Base-by-base conservation (phyloP, 768 basidiomycete species). In the Dendrothele bispora region DNA sequence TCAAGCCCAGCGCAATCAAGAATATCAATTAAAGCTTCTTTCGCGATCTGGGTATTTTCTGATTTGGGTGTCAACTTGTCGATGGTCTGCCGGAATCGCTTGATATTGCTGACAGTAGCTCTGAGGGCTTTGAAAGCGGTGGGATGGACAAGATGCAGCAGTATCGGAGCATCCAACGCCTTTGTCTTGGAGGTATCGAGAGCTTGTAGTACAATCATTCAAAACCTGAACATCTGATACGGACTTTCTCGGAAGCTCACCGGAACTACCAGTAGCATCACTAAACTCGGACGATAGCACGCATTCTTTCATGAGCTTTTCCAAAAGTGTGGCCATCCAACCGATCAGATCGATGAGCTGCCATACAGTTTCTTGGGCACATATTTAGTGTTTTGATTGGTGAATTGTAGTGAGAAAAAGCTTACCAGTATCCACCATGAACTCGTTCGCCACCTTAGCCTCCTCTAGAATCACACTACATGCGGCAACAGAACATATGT, bases 1-100 rank as follows among this genome's bases (percentile, higher is more conserved):
- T 88, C 72, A 29, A 91, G 65, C 12, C 86, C 86, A 29, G 84
- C 86, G 53, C 70, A 75, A 54, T 81, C 77, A 14, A 90, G 72
- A 18, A 78, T 59, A 60, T 90, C 88, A 42, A 82, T 57, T 2
- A 91, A 65, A 28, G 82, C 68, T 34, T 79, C 76, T 56, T 78
- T 80, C 1, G 86, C 86, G 28, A 85, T 79, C 44, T 80, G 78
- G 4, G 84, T 73, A 50, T 73, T 82, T 61, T 86, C 83, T 50
- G 74, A 77, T 34, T 74, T 77, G 26, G 86, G 75, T 4, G 78
- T 69, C 32, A 84, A 66, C 10, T 72, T 69, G 36, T 69, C 69
- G 20, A 91, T 58, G 55, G 75, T 77, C 36, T 66, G 68, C 35
- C 80, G 77, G 56, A 86, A 83, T 46, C 69, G 71, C 48, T 75